Percentiles rank a stretch among this genome's conserved stretches.
These are phyloP conservation scores for Artemisia tridentata DNA, from an alignment of 129 eudicot species.

Conservation along the genomic window DNA sequence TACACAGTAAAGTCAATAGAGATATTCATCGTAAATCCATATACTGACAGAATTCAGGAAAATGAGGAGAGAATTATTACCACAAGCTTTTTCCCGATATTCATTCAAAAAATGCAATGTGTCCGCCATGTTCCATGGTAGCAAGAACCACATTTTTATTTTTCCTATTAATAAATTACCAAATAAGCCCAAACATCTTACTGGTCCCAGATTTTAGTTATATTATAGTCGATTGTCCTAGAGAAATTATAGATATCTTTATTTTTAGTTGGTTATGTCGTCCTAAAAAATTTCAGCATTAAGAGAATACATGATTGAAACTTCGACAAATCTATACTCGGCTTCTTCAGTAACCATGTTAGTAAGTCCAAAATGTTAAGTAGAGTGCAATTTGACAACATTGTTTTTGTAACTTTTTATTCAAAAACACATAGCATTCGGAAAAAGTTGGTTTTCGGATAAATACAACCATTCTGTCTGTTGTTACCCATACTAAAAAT, in stretches of 20 bases:
- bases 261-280: too few relatives aligned
- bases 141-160: slow-evolving; percentile 84
- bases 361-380: too few relatives aligned
- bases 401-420: not conserved
- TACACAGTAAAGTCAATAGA: not conserved
- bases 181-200: too few relatives aligned
- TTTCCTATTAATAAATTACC: slow-evolving; percentile 34
- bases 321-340: too few relatives aligned
- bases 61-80: slow-evolving; percentile 28
- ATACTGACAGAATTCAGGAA: not conserved
- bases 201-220: not conserved
- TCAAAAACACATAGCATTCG: not conserved
- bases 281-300: too few relatives aligned
- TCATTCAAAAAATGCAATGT: slow-evolving; percentile 85
- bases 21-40: not conserved
- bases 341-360: too few relatives aligned
- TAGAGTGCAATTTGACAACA: too few relatives aligned
- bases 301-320: not conserved
- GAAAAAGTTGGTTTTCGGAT: too few relatives aligned
- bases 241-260: too few relatives aligned
- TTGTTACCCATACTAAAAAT: too few relatives aligned
- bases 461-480: too few relatives aligned
- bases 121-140: slow-evolving; percentile 95
- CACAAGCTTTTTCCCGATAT: slow-evolving; percentile 69
- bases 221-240: too few relatives aligned